A percentile compares a stretch with the other conserved stretches of the same genome.
Conservation (phyloP, 169 alveolate genomes). For the Perkinsus marinus region DNA sequence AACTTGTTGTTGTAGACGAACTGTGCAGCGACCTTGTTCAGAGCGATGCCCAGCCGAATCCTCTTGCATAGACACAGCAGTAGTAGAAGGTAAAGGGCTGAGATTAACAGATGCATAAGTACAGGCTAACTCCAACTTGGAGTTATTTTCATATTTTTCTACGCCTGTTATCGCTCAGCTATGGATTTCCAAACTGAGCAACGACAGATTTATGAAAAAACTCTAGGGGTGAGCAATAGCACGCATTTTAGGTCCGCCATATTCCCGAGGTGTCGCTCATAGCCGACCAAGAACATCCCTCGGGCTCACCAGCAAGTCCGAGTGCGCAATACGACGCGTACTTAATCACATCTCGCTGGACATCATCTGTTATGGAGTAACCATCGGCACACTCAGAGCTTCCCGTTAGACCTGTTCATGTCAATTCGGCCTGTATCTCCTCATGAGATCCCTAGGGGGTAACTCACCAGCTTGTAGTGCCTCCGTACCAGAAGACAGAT, state of each 20-base stretch:
- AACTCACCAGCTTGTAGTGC: background rate
- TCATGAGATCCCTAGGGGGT: too few relatives aligned
- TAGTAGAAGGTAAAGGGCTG: conserved; percentile 2
- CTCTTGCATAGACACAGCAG: conserved; percentile 36
- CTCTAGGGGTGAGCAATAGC: too few relatives aligned
- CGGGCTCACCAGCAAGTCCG: background rate
- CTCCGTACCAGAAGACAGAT: background rate
- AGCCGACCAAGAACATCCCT: too few relatives aligned
- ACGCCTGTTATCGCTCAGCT: too few relatives aligned
- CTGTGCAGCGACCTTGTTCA: conserved; percentile 53
- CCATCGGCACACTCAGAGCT: background rate
- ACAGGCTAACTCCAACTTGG: too few relatives aligned
- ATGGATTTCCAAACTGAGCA: too few relatives aligned
- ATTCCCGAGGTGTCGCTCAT: too few relatives aligned
- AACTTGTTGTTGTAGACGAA: conserved; percentile 35
- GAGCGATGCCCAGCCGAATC: conserved; percentile 59
- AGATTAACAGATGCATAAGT: background rate
- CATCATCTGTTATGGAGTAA: background rate
- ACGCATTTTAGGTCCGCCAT: too few relatives aligned
- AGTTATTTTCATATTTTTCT: too few relatives aligned
- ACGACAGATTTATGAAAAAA: too few relatives aligned
- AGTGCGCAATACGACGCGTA: background rate
- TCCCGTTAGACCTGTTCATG: background rate
- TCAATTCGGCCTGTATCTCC: background rate
- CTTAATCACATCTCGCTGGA: background rate